Evolutionary conservation across 352 stramenopile genomes (phyloP), one percentile per base, ranked within the genome.

Genomic region (Paralagenidium karlingii): DNA sequence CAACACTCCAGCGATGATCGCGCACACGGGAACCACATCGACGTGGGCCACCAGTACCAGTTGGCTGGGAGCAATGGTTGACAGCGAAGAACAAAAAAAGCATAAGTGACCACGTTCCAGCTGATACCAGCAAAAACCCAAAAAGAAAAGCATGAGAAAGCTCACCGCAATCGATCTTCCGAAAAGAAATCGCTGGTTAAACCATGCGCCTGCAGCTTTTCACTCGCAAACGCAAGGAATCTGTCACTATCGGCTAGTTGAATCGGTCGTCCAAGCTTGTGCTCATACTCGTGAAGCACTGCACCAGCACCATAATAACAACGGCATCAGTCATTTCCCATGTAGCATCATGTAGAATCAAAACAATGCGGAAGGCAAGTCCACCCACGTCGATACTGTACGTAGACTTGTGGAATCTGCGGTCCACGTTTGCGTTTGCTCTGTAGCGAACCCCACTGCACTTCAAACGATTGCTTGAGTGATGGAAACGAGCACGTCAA

Each of bases 1-100:
- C 29, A 99, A 45, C 30, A 99, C 88, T 21, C 96, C 95, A 15
- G 94, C 96, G 31, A 98, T 55, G 21, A 99, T 94, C 19, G 94
- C 93, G 47, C 85, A 96, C 25, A 98, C 76, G 1, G 94, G 91
- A 37, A 82, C 82, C 19, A 98, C 45, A 32, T 91, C 71, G 9
- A 66, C 50, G 13, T 66, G 38, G 3, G 58, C 51, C 31, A 77
- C 59, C 10, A 51, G 40, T 5, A 61, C 50, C 7, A 91, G 49
- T 22, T 57, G 43, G 29, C 63, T 79, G 30, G 2, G 15, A 9
- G 40, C 8, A 11, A 10, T n/a, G n/a, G n/a, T n/a, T n/a, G n/a
- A n/a, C n/a, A n/a, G n/a, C n/a, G n/a, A n/a, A n/a, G n/a, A n/a
- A n/a, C n/a, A n/a, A n/a, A n/a, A n/a, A n/a, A n/a, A n/a, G n/a